phyloP scores from a whole-genome alignment of 31 red algal genomes.

The Odonthalia washingtoniensis region DNA sequence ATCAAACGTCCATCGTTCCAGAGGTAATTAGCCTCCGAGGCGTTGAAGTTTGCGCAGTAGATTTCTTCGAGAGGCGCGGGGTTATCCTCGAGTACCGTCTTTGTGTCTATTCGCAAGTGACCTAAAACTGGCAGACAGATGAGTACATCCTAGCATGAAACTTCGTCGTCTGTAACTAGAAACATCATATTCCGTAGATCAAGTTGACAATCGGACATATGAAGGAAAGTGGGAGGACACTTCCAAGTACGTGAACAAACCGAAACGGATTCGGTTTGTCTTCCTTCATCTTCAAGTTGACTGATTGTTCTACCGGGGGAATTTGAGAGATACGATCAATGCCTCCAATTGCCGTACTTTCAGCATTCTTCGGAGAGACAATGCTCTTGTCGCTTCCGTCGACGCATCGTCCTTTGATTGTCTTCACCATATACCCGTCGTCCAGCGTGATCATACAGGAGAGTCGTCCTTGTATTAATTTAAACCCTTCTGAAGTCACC shows the following conservation, averaged over 20 bases:
- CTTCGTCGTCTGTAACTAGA: conserved; percentile 31
- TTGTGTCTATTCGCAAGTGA: conserved; percentile 22
- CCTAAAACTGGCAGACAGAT: conserved; percentile 43
- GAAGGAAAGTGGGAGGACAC: conserved; percentile 10
- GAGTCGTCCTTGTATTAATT: too few species aligned
- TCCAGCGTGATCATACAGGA: background rate
- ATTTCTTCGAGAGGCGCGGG: conserved; percentile 14
- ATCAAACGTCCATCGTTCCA: background rate
- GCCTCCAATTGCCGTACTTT: background rate
- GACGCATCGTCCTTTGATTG: conserved; percentile 33
- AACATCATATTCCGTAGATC: conserved; percentile 39
- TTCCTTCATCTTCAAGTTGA: conserved; percentile 41
- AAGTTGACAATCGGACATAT: conserved; percentile 9
- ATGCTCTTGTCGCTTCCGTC: conserved; percentile 49
- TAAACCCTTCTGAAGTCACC: background rate
- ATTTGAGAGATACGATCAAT: conserved; percentile 32
- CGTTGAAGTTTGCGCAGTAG: conserved; percentile 1
- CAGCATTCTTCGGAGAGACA: background rate
- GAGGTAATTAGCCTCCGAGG: background rate
- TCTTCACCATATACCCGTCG: background rate
- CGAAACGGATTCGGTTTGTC: too few species aligned
- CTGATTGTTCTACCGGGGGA: conserved; percentile 1
- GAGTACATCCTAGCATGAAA: conserved; percentile 52
- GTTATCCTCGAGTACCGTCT: background rate
- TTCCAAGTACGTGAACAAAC: conserved; percentile 52